Conservation (phyloP, 1,284 basidiomycete species). For the Pseudomicrostroma phylloplanum region DNA sequence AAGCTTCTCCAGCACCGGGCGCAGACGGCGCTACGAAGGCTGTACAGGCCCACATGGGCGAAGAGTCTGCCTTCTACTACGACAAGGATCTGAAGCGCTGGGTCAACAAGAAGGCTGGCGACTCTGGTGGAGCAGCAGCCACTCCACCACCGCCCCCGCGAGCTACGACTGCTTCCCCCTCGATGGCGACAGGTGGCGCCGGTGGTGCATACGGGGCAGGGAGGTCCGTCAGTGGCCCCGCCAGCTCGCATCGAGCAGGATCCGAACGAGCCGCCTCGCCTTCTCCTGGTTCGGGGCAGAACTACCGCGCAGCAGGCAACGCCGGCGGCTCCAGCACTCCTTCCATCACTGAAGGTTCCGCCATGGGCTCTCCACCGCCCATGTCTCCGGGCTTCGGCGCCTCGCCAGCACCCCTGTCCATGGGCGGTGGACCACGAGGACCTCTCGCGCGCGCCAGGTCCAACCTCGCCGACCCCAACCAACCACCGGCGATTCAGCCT, state of each 20-base stretch:
- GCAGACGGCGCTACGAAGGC: slow-evolving; percentile 39
- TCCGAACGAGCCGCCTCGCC: neutral
- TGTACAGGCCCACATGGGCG: slow-evolving; percentile 73
- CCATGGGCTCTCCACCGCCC: too few species aligned
- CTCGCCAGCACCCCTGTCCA: neutral
- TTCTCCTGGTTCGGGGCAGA: neutral
- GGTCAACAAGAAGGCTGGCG: slow-evolving; percentile 74
- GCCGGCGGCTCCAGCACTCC: slow-evolving; percentile 21
- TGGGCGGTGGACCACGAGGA: slow-evolving; percentile 17
- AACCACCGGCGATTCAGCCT: slow-evolving; percentile 36
- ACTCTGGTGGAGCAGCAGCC: slow-evolving; percentile 31
- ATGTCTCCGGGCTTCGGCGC: too few species aligned
- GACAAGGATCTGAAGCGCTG: slow-evolving; percentile 90
- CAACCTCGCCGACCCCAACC: slow-evolving; percentile 35
- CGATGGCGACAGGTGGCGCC: slow-evolving; percentile 21
- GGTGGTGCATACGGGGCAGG: slow-evolving; percentile 21
- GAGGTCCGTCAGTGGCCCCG: slow-evolving; percentile 7
- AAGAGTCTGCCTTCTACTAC: slow-evolving; percentile 84
- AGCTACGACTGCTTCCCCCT: slow-evolving; percentile 39
- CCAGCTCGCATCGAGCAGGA: neutral
- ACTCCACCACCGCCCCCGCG: slow-evolving; percentile 37
- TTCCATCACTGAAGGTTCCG: slow-evolving; percentile 19
- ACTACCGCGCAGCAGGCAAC: slow-evolving; percentile 11
- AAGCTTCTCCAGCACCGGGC: slow-evolving; percentile 38
- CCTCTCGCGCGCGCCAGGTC: slow-evolving; percentile 25